Percentiles rank a stretch among this genome's conserved stretches.
These are phyloP conservation scores for Hymenotorrendiella dingleyae DNA, from an alignment of 2,329 filamentous ascomycete species.

Conservation along the genomic window DNA sequence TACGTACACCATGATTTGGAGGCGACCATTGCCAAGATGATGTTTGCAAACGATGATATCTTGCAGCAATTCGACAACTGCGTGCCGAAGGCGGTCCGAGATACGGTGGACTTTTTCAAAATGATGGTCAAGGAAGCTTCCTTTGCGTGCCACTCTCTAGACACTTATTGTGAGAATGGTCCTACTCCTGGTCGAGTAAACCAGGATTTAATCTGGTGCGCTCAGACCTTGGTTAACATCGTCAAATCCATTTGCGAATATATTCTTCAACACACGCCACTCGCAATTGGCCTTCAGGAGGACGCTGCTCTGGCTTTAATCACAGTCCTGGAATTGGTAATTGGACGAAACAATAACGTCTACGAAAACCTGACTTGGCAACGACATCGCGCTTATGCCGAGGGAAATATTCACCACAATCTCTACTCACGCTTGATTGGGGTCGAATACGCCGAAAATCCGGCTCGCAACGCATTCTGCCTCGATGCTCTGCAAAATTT, in stretches of 20 bases:
- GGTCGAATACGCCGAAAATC: slow-evolving; percentile 10
- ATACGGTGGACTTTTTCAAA: slow-evolving; percentile 23
- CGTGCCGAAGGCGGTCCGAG: slow-evolving; percentile 19
- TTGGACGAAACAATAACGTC: slow-evolving; percentile 22
- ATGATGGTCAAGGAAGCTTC: slow-evolving; percentile 18
- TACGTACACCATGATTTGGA: slow-evolving; percentile 21
- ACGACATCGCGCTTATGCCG: slow-evolving; percentile 18
- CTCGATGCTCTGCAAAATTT: slow-evolving; percentile 24
- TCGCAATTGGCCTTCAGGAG: slow-evolving; percentile 13
- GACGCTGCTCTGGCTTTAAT: slow-evolving; percentile 23
- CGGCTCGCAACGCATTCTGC: slow-evolving; percentile 21
- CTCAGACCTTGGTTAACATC: slow-evolving; percentile 20
- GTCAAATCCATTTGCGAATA: slow-evolving; percentile 22
- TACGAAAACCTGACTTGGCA: slow-evolving; percentile 18
- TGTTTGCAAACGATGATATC: slow-evolving; percentile 22
- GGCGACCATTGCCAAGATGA: slow-evolving; percentile 23
- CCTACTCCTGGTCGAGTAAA: slow-evolving; percentile 9
- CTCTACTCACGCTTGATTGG: slow-evolving; percentile 26
- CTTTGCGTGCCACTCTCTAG: slow-evolving; percentile 16
- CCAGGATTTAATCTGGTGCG: slow-evolving; percentile 25
- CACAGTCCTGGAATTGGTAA: slow-evolving; percentile 22
- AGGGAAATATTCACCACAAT: slow-evolving; percentile 24
- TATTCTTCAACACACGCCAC: slow-evolving; percentile 14
- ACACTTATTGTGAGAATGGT: slow-evolving; percentile 22
- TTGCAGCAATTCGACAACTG: slow-evolving; percentile 21